Evolutionary conservation across 225 moss, liverwort and hornwort species (phyloP), one percentile per base, ranked within the genome.

Genomic region (Polytrichum formosum): DNA sequence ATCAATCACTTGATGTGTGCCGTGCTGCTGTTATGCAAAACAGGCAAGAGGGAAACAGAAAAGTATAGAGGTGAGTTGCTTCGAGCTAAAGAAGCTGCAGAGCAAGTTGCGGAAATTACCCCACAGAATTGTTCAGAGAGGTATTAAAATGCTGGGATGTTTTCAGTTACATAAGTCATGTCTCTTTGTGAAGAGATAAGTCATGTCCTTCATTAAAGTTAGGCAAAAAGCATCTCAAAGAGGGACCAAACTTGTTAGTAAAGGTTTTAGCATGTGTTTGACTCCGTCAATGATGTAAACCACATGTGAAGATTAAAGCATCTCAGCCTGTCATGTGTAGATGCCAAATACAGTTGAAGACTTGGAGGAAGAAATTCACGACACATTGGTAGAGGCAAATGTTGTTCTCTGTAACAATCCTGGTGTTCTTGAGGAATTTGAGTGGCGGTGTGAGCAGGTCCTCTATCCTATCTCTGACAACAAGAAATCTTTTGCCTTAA

Each of bases 341-440:
- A 91, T 96, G 91, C 91, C 96, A 63, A 84, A 80, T 56, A 83
- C 90, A 53, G 72, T 94, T 33, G 87, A 85, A 73, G 97, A 94
- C 31, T 73, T 98, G 75, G 83, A 92, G 79, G 90, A 90, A 62
- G 81, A 79, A 7, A 92, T 94, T 56, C 70, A 55, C 26, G 94
- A 94, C 58, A 75, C 81, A 46, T 58, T 82, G 68, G 90, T 82
- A 7, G 81, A 91, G 74, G 97, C 92, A 29, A 90, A 90, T 77
- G 86, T 91, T 71, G 97, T 98, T 62, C 91, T 98, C 26, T 98
- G 94, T 85, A 94, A 94, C 71, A 98, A 98, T 74, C 91, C 91
- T 54, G 92, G 92, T 71, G 85, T 92, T 66, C 78, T 98, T 70
- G 83, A 94, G 62, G 91, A 94, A 67, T 94, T 87, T 73, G 94